Base-by-base conservation (phyloP, 768 basidiomycete species). In the Termitomyces sp. region DNA sequence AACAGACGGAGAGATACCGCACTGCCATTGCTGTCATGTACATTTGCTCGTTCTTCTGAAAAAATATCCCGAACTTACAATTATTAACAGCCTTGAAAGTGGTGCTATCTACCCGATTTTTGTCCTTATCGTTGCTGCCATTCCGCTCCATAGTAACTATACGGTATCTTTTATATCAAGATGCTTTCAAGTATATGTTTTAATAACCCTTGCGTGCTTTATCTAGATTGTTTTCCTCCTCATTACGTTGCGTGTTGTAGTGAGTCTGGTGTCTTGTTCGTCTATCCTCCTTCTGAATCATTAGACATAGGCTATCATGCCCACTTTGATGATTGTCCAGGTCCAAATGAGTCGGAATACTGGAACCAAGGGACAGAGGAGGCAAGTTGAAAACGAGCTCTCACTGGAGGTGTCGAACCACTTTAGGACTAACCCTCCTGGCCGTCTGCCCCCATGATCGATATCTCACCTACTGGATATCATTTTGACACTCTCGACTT, bases 261-360 rank as follows among this genome's bases (percentile, higher is more conserved):
- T 68, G 28, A 58, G 68, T 55, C 34, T 38, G 17, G 17, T n/a
- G 22, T 22, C 10, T 11, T 35, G 15, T 24, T n/a, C 45, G 21
- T 40, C 22, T 38, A 24, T 15, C 10, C n/a, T 30, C 10, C 28
- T 24, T 26, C 22, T 22, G 28, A 47, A 19, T 19, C 15, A 41
- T 19, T 21, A 68, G 64, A 28, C 28, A 28, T 28, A 28, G 28
- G 68, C 70, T 30, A 71, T 71, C 41, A 67, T 71, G 61, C 70
- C 72, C 19, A 70, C 69, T 28, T 28, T 28, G 32, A 71, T 71
- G 44, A 69, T 73, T 26, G 71, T 68, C 2, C 68, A 71, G 63
- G 68, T 69, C 7, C 68, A 70, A 17, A 57, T 70, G 12, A 68
- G 67, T 6, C 60, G 65, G 28, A 62, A 30, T 2, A 35, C 40